Evolutionary conservation across 2,329 filamentous ascomycete genomes (phyloP).

Genomic region (Alternaria brassicae): DNA sequence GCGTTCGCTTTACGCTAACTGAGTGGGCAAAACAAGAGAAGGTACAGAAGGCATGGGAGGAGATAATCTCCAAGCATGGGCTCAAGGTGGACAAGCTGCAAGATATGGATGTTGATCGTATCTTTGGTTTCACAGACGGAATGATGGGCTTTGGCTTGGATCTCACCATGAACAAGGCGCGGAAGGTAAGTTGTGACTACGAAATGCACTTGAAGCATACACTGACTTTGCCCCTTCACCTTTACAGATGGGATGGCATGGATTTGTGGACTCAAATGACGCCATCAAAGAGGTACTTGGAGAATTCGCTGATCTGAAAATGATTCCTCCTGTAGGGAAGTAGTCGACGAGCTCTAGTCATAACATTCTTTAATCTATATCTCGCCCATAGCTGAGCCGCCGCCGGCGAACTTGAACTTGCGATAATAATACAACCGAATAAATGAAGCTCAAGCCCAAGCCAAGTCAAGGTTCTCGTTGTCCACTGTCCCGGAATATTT

Average conservation of each 20-base stretch:
- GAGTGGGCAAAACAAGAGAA: constrained; percentile 57
- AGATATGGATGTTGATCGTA: constrained; percentile 52
- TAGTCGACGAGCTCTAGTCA: neutral
- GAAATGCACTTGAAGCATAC: too few species aligned
- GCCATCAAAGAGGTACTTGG: constrained; percentile 53
- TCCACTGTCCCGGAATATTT: too few species aligned
- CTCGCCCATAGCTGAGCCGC: neutral
- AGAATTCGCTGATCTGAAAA: constrained; percentile 53
- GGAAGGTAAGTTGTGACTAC: too few species aligned
- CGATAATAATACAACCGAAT: too few species aligned
- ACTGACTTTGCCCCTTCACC: too few species aligned
- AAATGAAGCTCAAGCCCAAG: neutral
- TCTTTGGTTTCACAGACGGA: constrained; percentile 57
- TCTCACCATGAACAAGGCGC: constrained; percentile 55
- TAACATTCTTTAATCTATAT: too few species aligned
- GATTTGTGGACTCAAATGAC: constrained; percentile 56
- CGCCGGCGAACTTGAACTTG: neutral
- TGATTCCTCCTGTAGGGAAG: constrained; percentile 48
- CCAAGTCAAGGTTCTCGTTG: too few species aligned
- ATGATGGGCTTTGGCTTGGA: constrained; percentile 40
- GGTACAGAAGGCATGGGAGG: constrained; percentile 56
- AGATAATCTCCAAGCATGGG: constrained; percentile 53
- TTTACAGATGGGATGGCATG: constrained; percentile 57
- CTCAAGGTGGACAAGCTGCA: constrained; percentile 52
- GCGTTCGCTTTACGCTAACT: constrained; percentile 52